These are phyloP conservation scores for Ogataea parapolymorpha DNA, from an alignment of 805 yeast species.

Conservation along the genomic window DNA sequence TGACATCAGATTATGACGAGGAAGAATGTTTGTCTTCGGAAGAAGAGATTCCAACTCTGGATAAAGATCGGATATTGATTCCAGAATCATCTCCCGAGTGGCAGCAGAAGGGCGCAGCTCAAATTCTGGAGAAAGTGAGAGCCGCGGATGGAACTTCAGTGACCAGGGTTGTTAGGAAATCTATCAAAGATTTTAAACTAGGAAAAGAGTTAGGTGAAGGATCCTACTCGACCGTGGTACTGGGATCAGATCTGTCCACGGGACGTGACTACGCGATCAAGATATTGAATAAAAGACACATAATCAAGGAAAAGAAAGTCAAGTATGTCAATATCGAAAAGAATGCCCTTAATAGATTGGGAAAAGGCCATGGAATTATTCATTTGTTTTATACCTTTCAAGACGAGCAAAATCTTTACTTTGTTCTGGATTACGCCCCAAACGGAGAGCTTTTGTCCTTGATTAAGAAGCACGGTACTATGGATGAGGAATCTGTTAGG, in stretches of 20 bases:
- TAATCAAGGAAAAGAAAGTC: constrained; percentile 77
- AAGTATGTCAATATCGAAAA: constrained; percentile 83
- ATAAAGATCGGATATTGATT: constrained; percentile 6
- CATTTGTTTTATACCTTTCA: constrained; percentile 76
- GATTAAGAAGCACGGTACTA: constrained; percentile 65
- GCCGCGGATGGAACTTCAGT: constrained; percentile 47
- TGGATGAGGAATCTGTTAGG: constrained; percentile 64
- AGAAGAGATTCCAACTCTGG: background rate
- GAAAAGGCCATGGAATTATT: constrained; percentile 57
- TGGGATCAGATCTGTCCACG: constrained; percentile 74
- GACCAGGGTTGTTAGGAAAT: constrained; percentile 47
- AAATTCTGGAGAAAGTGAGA: constrained; percentile 41
- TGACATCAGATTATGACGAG: constrained; percentile 1
- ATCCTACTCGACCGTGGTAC: constrained; percentile 88
- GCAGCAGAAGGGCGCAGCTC: constrained; percentile 61
- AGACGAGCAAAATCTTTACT: constrained; percentile 68
- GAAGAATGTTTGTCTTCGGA: background rate
- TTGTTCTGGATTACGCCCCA: constrained; percentile 74
- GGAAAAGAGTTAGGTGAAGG: constrained; percentile 94
- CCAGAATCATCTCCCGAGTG: constrained; percentile 39
- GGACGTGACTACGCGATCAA: constrained; percentile 69
- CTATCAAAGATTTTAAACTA: constrained; percentile 82
- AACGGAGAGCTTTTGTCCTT: constrained; percentile 72
- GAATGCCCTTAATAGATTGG: constrained; percentile 69
- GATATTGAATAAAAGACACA: constrained; percentile 70